A percentile compares a stretch with the other conserved stretches of the same genome.
These are phyloP conservation scores for Lasiodiplodia sp. DNA, from an alignment of 2,329 filamentous ascomycete genomes.

Conservation along the genomic window DNA sequence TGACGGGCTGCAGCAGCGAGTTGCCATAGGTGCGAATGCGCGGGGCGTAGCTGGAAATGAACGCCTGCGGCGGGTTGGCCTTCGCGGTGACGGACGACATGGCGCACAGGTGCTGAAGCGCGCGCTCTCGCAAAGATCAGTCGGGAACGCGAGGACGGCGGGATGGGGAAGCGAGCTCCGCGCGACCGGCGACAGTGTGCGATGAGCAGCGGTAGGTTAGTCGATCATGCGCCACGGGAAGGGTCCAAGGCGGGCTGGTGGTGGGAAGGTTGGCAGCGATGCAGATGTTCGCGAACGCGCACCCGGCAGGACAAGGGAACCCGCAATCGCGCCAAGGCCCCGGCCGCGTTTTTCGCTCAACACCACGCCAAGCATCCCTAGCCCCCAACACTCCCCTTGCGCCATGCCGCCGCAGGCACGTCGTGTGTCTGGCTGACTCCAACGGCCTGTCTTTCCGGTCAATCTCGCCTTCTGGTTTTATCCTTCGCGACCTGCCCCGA, in stretches of 20 bases:
- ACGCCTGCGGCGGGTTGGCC: constrained; percentile 75
- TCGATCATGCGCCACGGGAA: constrained; percentile 15
- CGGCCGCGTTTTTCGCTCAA: constrained; percentile 27
- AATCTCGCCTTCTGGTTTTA: not conserved
- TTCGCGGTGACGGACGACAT: constrained; percentile 51
- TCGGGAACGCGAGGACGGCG: constrained; percentile 17
- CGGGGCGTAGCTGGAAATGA: constrained; percentile 89
- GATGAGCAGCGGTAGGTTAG: not conserved
- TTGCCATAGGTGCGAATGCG: constrained; percentile 91
- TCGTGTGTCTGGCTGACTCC: not conserved
- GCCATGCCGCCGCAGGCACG: not conserved
- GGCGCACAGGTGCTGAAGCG: constrained; percentile 30
- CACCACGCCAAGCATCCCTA: constrained; percentile 27
- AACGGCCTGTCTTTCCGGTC: not conserved
- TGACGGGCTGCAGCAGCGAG: constrained; percentile 84
- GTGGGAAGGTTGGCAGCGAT: constrained; percentile 8
- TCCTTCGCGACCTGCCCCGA: not conserved
- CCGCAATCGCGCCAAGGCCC: constrained; percentile 10
- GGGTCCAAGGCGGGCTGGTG: not conserved
- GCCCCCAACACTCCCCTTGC: not conserved
- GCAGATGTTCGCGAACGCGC: constrained; percentile 27
- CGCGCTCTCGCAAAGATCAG: constrained; percentile 18
- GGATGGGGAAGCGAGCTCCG: not conserved
- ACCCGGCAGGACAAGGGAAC: constrained; percentile 17
- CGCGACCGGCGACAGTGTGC: not conserved